Conservation (phyloP, 148 eudicot species). For the Diospyros kaki region DNA sequence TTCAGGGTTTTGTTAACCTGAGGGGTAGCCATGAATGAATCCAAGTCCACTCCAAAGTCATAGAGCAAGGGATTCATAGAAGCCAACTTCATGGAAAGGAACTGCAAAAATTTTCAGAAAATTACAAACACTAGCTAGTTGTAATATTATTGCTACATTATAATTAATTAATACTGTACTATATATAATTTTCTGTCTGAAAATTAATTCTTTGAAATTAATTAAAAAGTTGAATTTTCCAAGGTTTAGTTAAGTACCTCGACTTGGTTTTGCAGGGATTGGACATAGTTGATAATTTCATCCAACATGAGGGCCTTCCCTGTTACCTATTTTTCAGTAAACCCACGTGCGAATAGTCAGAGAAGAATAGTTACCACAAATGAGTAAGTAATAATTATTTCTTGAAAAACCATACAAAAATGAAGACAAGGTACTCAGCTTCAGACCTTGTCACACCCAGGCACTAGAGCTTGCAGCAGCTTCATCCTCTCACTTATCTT, state of each 20-base stretch:
- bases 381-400: not conserved
- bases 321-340: slow-evolving; percentile 46
- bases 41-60: slow-evolving; percentile 57
- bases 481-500: slow-evolving; percentile 89
- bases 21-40: slow-evolving; percentile 32
- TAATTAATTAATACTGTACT: too few species aligned
- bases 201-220: too few species aligned
- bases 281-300: slow-evolving; percentile 80
- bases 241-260: slow-evolving; percentile 36
- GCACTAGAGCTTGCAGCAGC: slow-evolving; percentile 68
- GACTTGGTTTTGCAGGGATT: slow-evolving; percentile 75
- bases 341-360: slow-evolving; percentile 25
- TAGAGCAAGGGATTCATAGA: slow-evolving; percentile 53
- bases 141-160: too few species aligned
- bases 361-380: not conserved
- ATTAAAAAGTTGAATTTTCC: not conserved
- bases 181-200: too few species aligned
- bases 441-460: slow-evolving; percentile 87
- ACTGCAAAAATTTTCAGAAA: slow-evolving; percentile 32
- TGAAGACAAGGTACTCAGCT: slow-evolving; percentile 9
- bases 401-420: not conserved
- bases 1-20: slow-evolving; percentile 21
- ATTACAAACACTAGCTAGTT: not conserved
- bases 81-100: slow-evolving; percentile 76
- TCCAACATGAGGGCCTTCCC: slow-evolving; percentile 96